Evolutionary conservation across 345 rosid species (phyloP).

Genomic region (Dipteronia sinensis): DNA sequence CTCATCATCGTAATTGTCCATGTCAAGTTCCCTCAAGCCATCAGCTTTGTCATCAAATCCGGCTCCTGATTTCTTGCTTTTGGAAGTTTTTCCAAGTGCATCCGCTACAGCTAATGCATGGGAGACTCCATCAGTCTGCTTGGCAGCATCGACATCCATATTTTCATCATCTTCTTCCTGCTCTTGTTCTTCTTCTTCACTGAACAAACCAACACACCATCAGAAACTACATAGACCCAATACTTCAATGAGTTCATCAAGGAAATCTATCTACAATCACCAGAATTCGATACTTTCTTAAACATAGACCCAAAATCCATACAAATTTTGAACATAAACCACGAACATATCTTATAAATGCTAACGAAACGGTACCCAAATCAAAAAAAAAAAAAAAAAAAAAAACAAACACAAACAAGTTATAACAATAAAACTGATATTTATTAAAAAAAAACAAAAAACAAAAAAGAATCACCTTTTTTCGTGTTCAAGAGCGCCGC

Average conservation of each 20-base stretch:
- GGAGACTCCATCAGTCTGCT: constrained; percentile 48
- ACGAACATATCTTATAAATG: neutral
- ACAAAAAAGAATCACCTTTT: constrained; percentile 30
- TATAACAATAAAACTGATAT: neutral
- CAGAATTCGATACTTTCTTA: neutral
- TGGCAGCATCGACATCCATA: constrained; percentile 43
- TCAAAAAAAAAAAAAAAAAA: neutral
- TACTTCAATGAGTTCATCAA: neutral
- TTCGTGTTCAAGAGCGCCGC: constrained; percentile 44
- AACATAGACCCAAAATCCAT: neutral
- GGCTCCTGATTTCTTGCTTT: constrained; percentile 37
- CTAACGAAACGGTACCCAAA: neutral
- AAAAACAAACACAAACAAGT: neutral
- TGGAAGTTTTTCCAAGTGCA: constrained; percentile 62
- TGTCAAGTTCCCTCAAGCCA: constrained; percentile 76
- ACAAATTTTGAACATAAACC: neutral
- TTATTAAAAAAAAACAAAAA: neutral
- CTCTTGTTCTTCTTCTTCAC: constrained; percentile 42
- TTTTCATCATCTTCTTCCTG: constrained; percentile 46
- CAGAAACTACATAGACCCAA: constrained; percentile 4
- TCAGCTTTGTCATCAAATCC: constrained; percentile 60
- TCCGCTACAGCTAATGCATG: constrained; percentile 71
- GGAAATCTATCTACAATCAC: neutral
- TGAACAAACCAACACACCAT: constrained; percentile 28
- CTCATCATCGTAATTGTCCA: constrained; percentile 91